A percentile compares a stretch with the other conserved stretches of the same genome.
Conservation (phyloP, 1,139 yeast species). For the Wickerhamiella pararugosa region DNA sequence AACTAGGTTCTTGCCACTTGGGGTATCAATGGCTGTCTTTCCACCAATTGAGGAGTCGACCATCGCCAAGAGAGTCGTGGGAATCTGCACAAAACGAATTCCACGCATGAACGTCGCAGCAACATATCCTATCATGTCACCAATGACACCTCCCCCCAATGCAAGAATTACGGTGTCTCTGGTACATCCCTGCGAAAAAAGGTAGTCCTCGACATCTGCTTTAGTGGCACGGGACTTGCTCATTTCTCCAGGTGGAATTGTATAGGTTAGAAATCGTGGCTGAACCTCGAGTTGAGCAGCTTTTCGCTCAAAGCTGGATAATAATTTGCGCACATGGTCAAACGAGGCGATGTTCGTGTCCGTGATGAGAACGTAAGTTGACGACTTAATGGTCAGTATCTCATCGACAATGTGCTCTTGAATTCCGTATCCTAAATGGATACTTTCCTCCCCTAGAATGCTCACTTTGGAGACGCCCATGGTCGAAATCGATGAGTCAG, state of each 20-base stretch:
- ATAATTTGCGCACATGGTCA: slow-evolving; percentile 37
- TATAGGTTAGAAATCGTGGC: slow-evolving; percentile 56
- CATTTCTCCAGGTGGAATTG: slow-evolving; percentile 86
- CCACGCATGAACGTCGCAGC: slow-evolving; percentile 99
- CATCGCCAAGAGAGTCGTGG: slow-evolving; percentile 90
- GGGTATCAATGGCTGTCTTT: slow-evolving; percentile 97
- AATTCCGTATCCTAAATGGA: slow-evolving; percentile 83
- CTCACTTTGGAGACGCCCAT: slow-evolving; percentile 13
- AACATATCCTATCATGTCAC: slow-evolving; percentile 97
- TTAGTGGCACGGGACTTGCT: slow-evolving; percentile 80
- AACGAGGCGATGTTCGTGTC: slow-evolving; percentile 68
- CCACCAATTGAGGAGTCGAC: slow-evolving; percentile 98
- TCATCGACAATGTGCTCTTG: slow-evolving; percentile 62
- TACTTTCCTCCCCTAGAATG: slow-evolving; percentile 60
- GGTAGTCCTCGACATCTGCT: slow-evolving; percentile 84
- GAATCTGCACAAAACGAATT: slow-evolving; percentile 83
- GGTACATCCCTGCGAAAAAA: slow-evolving; percentile 78
- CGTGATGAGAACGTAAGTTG: slow-evolving; percentile 84
- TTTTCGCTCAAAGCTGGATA: slow-evolving; percentile 10
- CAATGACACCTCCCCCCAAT: slow-evolving; percentile 97
- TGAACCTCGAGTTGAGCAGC: slow-evolving; percentile 9
- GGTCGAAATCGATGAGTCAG: not conserved
- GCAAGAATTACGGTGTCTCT: slow-evolving; percentile 92
- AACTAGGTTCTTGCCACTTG: slow-evolving; percentile 84
- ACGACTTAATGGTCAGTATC: slow-evolving; percentile 53